A percentile compares a stretch with the other conserved stretches of the same genome.
phyloP scores from a whole-genome alignment of 495 filamentous ascomycete genomes.

The Penicillium crystallinum region DNA sequence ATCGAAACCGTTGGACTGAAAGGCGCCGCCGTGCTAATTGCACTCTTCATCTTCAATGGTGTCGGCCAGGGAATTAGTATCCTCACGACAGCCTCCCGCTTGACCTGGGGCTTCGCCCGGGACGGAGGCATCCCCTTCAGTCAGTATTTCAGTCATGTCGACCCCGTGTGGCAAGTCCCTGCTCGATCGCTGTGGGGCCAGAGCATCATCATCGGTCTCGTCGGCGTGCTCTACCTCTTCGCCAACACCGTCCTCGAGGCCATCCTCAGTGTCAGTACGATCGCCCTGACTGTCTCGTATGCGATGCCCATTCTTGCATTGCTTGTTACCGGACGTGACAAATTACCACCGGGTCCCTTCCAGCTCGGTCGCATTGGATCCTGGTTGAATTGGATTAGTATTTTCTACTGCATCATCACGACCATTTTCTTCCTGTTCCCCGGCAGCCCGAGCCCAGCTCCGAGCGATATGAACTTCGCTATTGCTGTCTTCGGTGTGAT shows the following conservation, averaged over 20 bases:
- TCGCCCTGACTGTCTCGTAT: conserved; percentile 46
- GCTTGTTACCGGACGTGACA: conserved; percentile 38
- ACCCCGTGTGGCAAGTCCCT: conserved; percentile 40
- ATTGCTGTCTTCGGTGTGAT: conserved; percentile 49
- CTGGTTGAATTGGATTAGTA: conserved; percentile 38
- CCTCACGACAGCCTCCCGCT: conserved; percentile 46
- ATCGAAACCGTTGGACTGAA: conserved; percentile 37
- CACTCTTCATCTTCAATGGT: conserved; percentile 47
- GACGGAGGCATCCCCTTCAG: conserved; percentile 50
- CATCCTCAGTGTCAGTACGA: conserved; percentile 47
- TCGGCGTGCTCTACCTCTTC: conserved; percentile 44
- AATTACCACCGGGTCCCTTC: conserved; percentile 37
- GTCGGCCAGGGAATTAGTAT: conserved; percentile 41
- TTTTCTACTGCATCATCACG: conserved; percentile 43
- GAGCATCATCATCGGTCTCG: conserved; percentile 36
- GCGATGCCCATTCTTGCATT: conserved; percentile 42
- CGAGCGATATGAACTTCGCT: conserved; percentile 46
- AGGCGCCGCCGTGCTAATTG: conserved; percentile 33
- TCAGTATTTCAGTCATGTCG: conserved; percentile 37
- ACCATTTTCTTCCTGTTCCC: conserved; percentile 49
- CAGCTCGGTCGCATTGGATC: conserved; percentile 35
- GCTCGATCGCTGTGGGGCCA: conserved; percentile 43
- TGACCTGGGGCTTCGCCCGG: conserved; percentile 54
- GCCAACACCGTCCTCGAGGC: conserved; percentile 45
- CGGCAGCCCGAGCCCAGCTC: conserved; percentile 31